A percentile compares a stretch with the other conserved stretches of the same genome.
These are phyloP conservation scores for Cyclotella kingstonii DNA, from an alignment of 108 stramenopile genomes.

Conservation along the genomic window DNA sequence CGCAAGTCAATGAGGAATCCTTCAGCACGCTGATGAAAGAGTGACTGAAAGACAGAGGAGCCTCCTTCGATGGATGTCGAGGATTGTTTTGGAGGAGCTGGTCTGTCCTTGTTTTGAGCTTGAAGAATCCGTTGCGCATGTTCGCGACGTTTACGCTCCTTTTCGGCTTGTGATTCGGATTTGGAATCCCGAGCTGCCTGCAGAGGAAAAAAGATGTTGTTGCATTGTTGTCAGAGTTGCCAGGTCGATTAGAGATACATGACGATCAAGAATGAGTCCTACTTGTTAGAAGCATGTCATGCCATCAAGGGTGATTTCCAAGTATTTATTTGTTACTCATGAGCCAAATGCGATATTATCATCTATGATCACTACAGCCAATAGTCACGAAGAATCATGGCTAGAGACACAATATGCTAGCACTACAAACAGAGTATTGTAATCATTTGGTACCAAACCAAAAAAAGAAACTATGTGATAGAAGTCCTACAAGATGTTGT, in stretches of 20 bases:
- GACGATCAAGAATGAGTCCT: not conserved
- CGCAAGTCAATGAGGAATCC: constrained; percentile 82
- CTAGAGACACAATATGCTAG: too few relatives aligned
- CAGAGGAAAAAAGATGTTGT: not conserved
- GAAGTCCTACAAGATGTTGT: too few relatives aligned
- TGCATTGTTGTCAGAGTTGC: not conserved
- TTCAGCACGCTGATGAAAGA: constrained; percentile 74
- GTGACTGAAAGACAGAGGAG: constrained; percentile 61
- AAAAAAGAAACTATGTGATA: too few relatives aligned
- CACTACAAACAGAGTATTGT: too few relatives aligned
- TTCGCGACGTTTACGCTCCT: constrained; percentile 73
- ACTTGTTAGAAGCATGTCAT: too few relatives aligned
- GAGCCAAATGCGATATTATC: too few relatives aligned
- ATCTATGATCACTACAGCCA: too few relatives aligned
- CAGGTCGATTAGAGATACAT: not conserved
- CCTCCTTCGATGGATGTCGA: constrained; percentile 5
- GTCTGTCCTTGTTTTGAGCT: constrained; percentile 30
- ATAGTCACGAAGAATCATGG: too few relatives aligned
- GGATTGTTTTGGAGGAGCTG: constrained; percentile 9
- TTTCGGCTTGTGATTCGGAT: constrained; percentile 62
- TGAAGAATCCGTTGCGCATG: constrained; percentile 56
- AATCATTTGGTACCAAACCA: too few relatives aligned
- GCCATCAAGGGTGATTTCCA: too few relatives aligned
- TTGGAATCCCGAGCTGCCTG: constrained; percentile 65
- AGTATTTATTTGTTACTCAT: too few relatives aligned